Evolutionary conservation across 2,329 filamentous ascomycete genomes (phyloP).

Genomic region (Epichloe gansuensis): DNA sequence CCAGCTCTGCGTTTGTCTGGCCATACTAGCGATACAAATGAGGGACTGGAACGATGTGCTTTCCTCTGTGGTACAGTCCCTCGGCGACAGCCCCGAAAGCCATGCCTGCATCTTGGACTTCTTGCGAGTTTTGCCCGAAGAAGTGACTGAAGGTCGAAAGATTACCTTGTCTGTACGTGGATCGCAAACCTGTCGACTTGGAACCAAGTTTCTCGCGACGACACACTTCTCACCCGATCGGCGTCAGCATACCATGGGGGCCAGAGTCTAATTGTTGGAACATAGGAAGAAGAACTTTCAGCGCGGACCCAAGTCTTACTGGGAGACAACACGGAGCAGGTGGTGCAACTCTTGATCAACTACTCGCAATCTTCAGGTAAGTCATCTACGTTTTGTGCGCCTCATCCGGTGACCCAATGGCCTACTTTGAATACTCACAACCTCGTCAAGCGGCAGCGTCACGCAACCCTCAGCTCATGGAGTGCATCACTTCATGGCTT

Average conservation of each 20-base stretch:
- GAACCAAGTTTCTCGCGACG: conserved; percentile 20
- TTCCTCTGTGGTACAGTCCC: conserved; percentile 62
- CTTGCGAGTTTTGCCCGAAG: conserved; percentile 89
- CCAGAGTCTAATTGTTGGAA: conserved; percentile 28
- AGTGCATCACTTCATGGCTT: conserved; percentile 95
- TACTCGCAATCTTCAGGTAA: conserved; percentile 87
- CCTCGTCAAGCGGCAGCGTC: conserved; percentile 51
- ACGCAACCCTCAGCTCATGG: conserved; percentile 79
- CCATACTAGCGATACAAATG: conserved; percentile 94
- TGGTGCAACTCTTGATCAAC: conserved; percentile 75
- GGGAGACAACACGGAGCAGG: conserved; percentile 79
- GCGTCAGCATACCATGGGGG: conserved; percentile 17
- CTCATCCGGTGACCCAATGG: neutral
- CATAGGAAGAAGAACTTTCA: conserved; percentile 88
- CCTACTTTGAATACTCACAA: neutral
- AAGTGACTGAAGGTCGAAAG: conserved; percentile 98
- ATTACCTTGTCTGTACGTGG: conserved; percentile 97
- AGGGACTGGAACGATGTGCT: conserved; percentile 90
- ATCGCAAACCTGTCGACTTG: conserved; percentile 41
- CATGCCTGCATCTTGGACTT: conserved; percentile 90
- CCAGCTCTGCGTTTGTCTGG: conserved; percentile 88
- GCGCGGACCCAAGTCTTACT: conserved; percentile 79
- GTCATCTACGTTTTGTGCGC: conserved; percentile 15
- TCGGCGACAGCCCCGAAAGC: conserved; percentile 65
- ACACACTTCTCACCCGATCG: conserved; percentile 20